Percentiles rank a stretch among this genome's conserved stretches.
phyloP scores from a whole-genome alignment of 2,329 filamentous ascomycete genomes.

The Epichloe gansuensis region DNA sequence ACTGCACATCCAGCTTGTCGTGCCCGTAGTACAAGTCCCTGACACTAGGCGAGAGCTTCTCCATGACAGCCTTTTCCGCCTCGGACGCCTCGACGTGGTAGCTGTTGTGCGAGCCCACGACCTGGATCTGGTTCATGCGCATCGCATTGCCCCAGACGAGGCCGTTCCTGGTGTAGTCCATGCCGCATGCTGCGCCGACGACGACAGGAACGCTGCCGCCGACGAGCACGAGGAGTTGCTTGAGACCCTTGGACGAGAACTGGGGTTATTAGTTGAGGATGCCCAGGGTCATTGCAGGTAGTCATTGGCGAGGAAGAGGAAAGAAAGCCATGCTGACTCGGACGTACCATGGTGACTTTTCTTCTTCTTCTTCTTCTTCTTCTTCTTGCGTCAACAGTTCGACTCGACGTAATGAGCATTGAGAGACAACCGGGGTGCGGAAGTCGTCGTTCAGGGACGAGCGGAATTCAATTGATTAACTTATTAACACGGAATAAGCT shows the following conservation, averaged over 20 bases:
- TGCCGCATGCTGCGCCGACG: neutral
- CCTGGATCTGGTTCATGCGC: constrained; percentile 39
- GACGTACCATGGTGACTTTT: no score
- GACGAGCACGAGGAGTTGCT: neutral
- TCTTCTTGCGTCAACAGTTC: no score
- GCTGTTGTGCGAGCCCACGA: constrained; percentile 38
- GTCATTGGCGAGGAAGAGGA: no score
- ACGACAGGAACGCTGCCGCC: neutral
- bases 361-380: no score
- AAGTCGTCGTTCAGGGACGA: no score
- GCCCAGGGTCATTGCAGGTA: no score
- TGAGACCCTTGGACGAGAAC: neutral
- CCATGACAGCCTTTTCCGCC: constrained; percentile 28
- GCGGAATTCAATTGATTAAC: no score
- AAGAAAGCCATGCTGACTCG: no score
- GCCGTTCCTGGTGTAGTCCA: constrained; percentile 15
- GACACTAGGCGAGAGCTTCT: constrained; percentile 22
- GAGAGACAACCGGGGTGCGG: no score
- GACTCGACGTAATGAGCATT: no score
- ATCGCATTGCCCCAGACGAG: constrained; percentile 22
- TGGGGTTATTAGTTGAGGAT: no score
- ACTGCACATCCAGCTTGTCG: constrained; percentile 29
- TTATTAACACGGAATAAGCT: no score
- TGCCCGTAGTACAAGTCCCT: constrained; percentile 37
- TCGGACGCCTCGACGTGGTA: constrained; percentile 35